Evolutionary conservation across 805 yeast species (phyloP).

Genomic region (Metschnikowia matae): DNA sequence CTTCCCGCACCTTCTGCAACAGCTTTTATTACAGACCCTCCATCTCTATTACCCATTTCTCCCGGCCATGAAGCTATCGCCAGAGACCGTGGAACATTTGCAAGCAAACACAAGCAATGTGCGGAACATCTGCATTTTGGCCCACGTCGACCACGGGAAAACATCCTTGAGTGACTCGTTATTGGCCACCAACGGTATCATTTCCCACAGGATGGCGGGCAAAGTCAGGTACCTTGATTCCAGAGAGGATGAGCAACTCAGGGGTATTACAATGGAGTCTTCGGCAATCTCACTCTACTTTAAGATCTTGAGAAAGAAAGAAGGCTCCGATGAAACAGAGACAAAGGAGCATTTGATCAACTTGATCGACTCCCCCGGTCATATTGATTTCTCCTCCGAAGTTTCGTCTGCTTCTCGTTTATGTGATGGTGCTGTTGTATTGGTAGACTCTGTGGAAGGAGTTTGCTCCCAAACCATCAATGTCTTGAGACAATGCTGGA

Average conservation of each 20-base stretch:
- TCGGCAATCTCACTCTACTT: conserved; percentile 93
- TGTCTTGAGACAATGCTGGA: conserved; percentile 93
- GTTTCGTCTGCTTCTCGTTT: conserved; percentile 93
- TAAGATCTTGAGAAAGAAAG: conserved; percentile 50
- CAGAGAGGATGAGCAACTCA: conserved; percentile 88
- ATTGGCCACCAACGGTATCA: conserved; percentile 92
- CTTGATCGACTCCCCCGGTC: conserved; percentile 98
- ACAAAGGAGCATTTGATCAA: conserved; percentile 81
- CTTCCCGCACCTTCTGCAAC: background rate
- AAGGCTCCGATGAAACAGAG: conserved; percentile 28
- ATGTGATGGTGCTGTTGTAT: conserved; percentile 94
- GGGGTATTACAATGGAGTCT: conserved; percentile 98
- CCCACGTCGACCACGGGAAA: conserved; percentile 98
- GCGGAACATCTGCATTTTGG: conserved; percentile 90
- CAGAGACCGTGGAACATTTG: conserved; percentile 58
- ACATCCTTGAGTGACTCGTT: conserved; percentile 91
- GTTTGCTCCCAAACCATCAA: conserved; percentile 97
- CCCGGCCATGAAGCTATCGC: conserved; percentile 50
- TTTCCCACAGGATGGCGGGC: conserved; percentile 93
- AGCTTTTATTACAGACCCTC: background rate
- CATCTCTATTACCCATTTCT: background rate
- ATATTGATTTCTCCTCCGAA: conserved; percentile 93
- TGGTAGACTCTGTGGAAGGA: conserved; percentile 97
- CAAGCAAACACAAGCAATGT: conserved; percentile 69
- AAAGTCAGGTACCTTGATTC: conserved; percentile 90